Evolutionary conservation across 1,284 basidiomycete species (phyloP).

Genomic region (Afroboletus lepidellus): DNA sequence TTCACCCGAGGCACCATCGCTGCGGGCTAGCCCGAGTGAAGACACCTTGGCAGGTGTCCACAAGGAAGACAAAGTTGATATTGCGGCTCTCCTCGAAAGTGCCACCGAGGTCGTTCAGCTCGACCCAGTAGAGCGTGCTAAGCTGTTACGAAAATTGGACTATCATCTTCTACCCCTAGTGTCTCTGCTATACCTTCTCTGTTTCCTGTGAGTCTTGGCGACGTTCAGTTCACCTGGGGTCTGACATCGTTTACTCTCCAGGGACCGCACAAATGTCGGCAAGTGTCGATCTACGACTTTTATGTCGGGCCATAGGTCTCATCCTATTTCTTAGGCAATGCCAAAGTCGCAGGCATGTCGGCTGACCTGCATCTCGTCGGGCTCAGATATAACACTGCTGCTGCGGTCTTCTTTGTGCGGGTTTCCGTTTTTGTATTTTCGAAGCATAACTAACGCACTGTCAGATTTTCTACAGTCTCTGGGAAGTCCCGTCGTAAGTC

Average conservation of each 20-base stretch:
- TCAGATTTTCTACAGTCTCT: conserved; percentile 45
- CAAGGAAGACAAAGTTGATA: not conserved
- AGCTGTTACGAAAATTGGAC: not conserved
- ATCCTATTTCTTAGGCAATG: conserved; percentile 27
- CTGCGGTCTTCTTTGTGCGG: conserved; percentile 50
- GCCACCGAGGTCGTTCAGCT: not conserved
- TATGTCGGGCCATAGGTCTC: not conserved
- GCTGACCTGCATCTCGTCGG: conserved; percentile 39
- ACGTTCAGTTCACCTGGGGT: not conserved
- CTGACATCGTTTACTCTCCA: conserved; percentile 9
- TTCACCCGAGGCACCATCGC: not conserved
- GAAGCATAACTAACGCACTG: not conserved
- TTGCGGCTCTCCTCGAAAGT: not conserved
- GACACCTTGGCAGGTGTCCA: conserved; percentile 6
- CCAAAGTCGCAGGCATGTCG: conserved; percentile 42
- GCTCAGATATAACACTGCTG: conserved; percentile 45
- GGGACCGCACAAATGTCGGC: conserved; percentile 39
- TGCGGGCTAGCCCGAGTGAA: conserved; percentile 9
- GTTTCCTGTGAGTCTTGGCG: not conserved
- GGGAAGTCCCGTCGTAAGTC: conserved; percentile 49
- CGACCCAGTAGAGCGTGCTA: not conserved
- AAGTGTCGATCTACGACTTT: conserved; percentile 4
- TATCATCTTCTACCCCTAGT: not conserved
- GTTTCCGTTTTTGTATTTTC: not conserved
- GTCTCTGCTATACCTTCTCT: not conserved